Evolutionary conservation across 1,284 basidiomycete species (phyloP).

Genomic region (Afroboletus lepidellus): DNA sequence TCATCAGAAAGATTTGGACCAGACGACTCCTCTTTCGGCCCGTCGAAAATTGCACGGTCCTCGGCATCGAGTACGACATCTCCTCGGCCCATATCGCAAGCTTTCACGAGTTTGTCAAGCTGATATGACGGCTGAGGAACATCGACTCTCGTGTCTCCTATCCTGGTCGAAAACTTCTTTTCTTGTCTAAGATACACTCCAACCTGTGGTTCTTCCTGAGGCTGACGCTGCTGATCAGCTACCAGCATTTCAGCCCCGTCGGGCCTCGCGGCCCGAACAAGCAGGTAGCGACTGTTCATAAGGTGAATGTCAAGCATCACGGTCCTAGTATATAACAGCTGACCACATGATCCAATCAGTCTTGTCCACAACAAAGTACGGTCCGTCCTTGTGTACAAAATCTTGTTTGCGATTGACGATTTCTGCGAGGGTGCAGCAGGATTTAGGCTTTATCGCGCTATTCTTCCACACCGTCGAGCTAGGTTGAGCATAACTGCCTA

Average conservation of each 20-base stretch:
- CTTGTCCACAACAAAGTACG: slow-evolving; percentile 56
- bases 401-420: slow-evolving; percentile 53
- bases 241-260: not conserved
- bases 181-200: slow-evolving; percentile 9
- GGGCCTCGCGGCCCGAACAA: slow-evolving; percentile 41
- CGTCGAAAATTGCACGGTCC: slow-evolving; percentile 45
- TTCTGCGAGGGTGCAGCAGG: slow-evolving; percentile 59
- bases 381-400: slow-evolving; percentile 45
- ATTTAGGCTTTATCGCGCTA: slow-evolving; percentile 42
- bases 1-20: slow-evolving; percentile 16
- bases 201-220: not conserved
- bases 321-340: slow-evolving; percentile 16
- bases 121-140: slow-evolving; percentile 56
- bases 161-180: slow-evolving; percentile 27
- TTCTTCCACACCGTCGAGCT: slow-evolving; percentile 44
- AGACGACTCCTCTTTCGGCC: slow-evolving; percentile 1
- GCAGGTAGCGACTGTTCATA: slow-evolving; percentile 52
- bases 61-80: slow-evolving; percentile 46
- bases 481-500: slow-evolving; percentile 41
- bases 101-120: slow-evolving; percentile 45
- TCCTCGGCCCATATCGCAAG: slow-evolving; percentile 38
- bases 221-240: not conserved
- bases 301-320: not conserved
- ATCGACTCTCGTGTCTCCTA: slow-evolving; percentile 36
- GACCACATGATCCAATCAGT: slow-evolving; percentile 67